Conservation (phyloP, 179 eudicot genomes). For the Beta macrorhiza region DNA sequence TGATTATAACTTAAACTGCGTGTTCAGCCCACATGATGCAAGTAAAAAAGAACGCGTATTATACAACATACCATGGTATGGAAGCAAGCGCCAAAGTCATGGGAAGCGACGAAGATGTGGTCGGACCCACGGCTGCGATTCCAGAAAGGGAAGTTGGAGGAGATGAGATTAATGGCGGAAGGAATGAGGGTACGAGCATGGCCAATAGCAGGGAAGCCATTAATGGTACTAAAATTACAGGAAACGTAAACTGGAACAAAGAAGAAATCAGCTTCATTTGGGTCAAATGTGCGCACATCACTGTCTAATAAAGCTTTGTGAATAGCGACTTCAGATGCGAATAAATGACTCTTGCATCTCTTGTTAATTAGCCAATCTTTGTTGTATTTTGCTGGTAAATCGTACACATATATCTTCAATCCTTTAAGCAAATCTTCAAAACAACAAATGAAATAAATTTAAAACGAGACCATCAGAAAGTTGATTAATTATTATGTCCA, state of each 20-base stretch:
- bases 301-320: constrained; percentile 50
- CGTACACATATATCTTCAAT: constrained; percentile 59
- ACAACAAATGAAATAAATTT: too few species aligned
- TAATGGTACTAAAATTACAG: constrained; percentile 70
- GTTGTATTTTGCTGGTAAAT: constrained; percentile 67
- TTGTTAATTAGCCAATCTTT: constrained; percentile 40
- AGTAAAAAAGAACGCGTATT: too few species aligned
- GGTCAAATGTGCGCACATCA: constrained; percentile 51
- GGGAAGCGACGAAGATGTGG: constrained; percentile 80
- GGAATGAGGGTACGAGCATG: constrained; percentile 61
- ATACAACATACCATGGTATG: constrained; percentile 53
- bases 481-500: too few species aligned
- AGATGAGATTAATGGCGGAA: constrained; percentile 46
- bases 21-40: too few species aligned
- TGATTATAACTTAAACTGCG: too few species aligned
- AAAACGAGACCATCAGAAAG: too few species aligned
- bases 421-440: constrained; percentile 12
- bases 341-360: constrained; percentile 61
- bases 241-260: constrained; percentile 78
- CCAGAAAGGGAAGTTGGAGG: constrained; percentile 65
- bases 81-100: constrained; percentile 82
- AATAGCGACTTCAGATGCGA: constrained; percentile 79
- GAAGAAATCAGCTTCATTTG: constrained; percentile 68
- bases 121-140: constrained; percentile 62
- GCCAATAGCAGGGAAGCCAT: constrained; percentile 77